phyloP scores from a whole-genome alignment of 345 rosid genomes.

The Gossypium sturtianum region DNA sequence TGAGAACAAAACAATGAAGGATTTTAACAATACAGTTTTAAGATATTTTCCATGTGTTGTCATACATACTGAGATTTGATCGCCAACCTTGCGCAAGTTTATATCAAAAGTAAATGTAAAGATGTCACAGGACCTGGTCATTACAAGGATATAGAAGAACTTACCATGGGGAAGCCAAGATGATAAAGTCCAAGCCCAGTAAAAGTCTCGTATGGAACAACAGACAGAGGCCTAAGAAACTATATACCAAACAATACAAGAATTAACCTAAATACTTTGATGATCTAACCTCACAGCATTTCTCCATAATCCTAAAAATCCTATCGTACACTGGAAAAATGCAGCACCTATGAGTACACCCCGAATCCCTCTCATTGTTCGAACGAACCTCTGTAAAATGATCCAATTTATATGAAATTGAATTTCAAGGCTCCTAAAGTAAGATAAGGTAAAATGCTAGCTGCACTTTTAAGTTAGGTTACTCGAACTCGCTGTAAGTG shows the following conservation, averaged over 20 bases:
- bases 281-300: slow-evolving; percentile 34
- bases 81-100: not conserved
- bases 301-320: slow-evolving; percentile 68
- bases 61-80: not conserved
- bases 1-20: not conserved
- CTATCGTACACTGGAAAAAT: slow-evolving; percentile 54
- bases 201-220: slow-evolving; percentile 54
- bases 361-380: slow-evolving; percentile 65
- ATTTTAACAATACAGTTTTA: not conserved
- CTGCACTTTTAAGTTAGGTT: slow-evolving; percentile 18
- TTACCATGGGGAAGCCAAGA: slow-evolving; percentile 67
- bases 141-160: not conserved
- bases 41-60: not conserved
- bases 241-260: not conserved
- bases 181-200: slow-evolving; percentile 66
- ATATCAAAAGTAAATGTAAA: not conserved
- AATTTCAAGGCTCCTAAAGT: not conserved
- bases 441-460: not conserved
- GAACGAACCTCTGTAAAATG: slow-evolving; percentile 43
- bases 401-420: not conserved
- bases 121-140: not conserved
- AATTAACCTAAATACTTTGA: not conserved
- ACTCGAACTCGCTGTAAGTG: not conserved
- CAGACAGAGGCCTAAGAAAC: slow-evolving; percentile 62
- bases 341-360: slow-evolving; percentile 55